phyloP scores from a whole-genome alignment of 768 basidiomycete species.

The Tulasnella sp. region DNA sequence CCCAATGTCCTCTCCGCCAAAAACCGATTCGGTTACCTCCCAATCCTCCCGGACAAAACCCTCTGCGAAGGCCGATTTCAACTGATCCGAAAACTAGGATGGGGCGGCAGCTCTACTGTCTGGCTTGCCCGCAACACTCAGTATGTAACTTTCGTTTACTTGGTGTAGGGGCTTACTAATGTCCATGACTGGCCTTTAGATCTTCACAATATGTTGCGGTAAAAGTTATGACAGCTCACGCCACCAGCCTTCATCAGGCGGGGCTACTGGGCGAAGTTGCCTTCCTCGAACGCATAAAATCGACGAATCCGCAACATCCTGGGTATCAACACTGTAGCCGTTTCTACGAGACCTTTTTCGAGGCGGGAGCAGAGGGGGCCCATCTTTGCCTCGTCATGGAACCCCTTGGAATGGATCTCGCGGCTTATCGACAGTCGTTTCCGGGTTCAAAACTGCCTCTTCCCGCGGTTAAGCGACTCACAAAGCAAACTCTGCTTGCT shows the following conservation, averaged over 20 bases:
- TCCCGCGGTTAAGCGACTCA: background rate
- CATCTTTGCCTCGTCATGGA: slow-evolving; percentile 8
- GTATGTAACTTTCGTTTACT: background rate
- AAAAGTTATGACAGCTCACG: slow-evolving; percentile 16
- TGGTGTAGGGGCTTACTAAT: background rate
- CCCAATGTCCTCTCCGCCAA: background rate
- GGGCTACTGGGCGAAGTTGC: background rate
- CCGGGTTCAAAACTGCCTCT: background rate
- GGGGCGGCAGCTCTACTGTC: slow-evolving; percentile 1
- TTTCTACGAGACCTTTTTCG: background rate
- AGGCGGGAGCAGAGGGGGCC: background rate
- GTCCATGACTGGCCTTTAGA: background rate
- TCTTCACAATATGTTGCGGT: slow-evolving; percentile 7
- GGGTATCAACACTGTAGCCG: slow-evolving; percentile 5
- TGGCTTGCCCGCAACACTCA: slow-evolving; percentile 2
- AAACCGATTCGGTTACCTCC: slow-evolving; percentile 16
- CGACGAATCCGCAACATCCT: background rate
- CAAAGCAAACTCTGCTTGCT: slow-evolving; percentile 17
- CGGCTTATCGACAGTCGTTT: background rate
- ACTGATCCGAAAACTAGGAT: slow-evolving; percentile 15
- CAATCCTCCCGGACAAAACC: background rate
- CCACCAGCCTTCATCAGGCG: background rate
- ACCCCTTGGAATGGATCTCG: background rate
- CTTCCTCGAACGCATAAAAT: background rate
- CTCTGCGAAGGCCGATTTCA: background rate